phyloP scores from a whole-genome alignment of 23 red algal genomes.

The Pyropia haitanensis region DNA sequence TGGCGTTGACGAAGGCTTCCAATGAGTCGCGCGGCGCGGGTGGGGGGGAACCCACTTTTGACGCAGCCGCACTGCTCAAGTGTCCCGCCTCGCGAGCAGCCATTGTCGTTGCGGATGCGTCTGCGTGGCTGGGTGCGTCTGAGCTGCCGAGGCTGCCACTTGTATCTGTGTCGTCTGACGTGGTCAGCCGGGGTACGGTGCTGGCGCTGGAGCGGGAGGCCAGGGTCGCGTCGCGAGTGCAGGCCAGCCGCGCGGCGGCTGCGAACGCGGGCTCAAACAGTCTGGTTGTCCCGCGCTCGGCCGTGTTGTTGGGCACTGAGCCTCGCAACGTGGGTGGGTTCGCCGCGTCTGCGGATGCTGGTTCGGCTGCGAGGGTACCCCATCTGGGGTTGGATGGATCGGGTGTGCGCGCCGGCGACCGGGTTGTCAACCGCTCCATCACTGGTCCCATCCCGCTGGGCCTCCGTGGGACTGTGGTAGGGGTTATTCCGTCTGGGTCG shows the following conservation, averaged over 20 bases:
- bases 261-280: background rate
- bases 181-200: constrained; percentile 20
- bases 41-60: too few species aligned
- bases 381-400: constrained; percentile 2
- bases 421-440: constrained; percentile 42
- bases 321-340: too few species aligned
- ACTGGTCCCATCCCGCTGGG: constrained; percentile 56
- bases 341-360: too few species aligned
- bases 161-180: constrained; percentile 13
- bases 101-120: too few species aligned
- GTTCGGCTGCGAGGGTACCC: too few species aligned
- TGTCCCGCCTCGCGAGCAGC: too few species aligned
- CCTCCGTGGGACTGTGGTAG: constrained; percentile 67
- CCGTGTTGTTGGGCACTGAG: too few species aligned
- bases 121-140: constrained; percentile 31
- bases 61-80: too few species aligned
- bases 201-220: constrained; percentile 29
- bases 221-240: constrained; percentile 18
- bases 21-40: too few species aligned
- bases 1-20: background rate
- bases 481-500: constrained; percentile 23
- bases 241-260: constrained; percentile 11
- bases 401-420: constrained; percentile 28
- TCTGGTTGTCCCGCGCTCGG: too few species aligned
- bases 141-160: constrained; percentile 39